These are phyloP conservation scores for Eragrostis curvula DNA, from an alignment of 176 grass and related monocot species.

Conservation along the genomic window DNA sequence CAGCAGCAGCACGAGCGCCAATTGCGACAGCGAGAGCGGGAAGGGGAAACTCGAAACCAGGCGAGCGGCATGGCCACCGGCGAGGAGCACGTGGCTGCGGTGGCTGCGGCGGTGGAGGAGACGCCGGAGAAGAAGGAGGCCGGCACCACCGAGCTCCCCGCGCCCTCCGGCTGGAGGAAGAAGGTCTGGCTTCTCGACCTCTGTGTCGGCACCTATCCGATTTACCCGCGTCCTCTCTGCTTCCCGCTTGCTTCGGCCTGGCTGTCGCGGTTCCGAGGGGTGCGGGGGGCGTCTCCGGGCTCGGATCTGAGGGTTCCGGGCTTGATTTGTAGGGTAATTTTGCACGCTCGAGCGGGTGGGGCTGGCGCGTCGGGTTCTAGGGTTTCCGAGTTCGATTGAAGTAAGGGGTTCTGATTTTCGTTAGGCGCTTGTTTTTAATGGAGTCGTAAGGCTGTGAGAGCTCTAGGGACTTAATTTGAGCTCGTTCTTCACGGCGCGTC, in stretches of 20 bases:
- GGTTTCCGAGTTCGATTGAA: constrained; percentile 38
- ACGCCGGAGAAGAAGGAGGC: constrained; percentile 30
- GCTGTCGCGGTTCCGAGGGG: background rate
- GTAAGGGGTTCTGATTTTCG: background rate
- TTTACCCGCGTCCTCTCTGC: background rate
- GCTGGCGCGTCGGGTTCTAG: constrained; percentile 19
- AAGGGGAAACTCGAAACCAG: constrained; percentile 57
- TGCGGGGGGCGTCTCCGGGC: background rate
- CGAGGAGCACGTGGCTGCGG: constrained; percentile 34
- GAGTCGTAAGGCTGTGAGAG: background rate
- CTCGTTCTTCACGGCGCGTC: background rate
- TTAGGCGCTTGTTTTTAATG: background rate
- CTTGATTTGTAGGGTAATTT: background rate
- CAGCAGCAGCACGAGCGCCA: constrained; percentile 25
- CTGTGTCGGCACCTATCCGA: background rate
- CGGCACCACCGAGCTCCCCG: constrained; percentile 39
- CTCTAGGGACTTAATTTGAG: constrained; percentile 10
- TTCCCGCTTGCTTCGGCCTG: background rate
- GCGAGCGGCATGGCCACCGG: constrained; percentile 42
- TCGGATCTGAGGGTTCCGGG: constrained; percentile 18
- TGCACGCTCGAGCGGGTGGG: no score
- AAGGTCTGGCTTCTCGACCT: constrained; percentile 43
- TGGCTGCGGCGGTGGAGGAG: constrained; percentile 18
- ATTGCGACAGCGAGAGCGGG: constrained; percentile 53
- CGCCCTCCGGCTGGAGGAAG: constrained; percentile 68